Evolutionary conservation across 495 filamentous ascomycete species (phyloP).

Genomic region (Oidiodendron maius): DNA sequence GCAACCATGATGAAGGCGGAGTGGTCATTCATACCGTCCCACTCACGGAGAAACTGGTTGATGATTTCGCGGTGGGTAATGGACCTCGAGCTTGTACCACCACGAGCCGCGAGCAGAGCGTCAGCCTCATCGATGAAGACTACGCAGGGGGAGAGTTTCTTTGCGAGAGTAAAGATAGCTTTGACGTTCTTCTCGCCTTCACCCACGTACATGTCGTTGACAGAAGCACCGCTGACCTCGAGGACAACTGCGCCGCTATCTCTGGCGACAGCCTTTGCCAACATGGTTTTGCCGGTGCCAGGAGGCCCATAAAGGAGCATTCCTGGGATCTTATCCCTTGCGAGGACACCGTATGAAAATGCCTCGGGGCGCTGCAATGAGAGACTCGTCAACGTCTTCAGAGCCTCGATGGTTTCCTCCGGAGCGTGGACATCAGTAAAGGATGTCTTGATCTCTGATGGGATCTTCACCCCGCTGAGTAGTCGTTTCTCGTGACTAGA

Average conservation of each 20-base stretch:
- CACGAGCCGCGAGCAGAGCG: constrained; percentile 75
- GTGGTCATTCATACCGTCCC: constrained; percentile 86
- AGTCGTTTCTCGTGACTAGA: constrained; percentile 78
- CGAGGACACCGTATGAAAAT: constrained; percentile 91
- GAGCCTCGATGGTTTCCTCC: constrained; percentile 73
- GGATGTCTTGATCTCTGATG: constrained; percentile 74
- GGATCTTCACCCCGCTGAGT: constrained; percentile 73
- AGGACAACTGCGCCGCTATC: constrained; percentile 82
- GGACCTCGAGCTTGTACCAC: constrained; percentile 42
- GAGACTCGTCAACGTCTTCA: constrained; percentile 84
- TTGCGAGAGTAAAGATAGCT: constrained; percentile 85
- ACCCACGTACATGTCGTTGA: constrained; percentile 95
- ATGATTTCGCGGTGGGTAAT: constrained; percentile 82
- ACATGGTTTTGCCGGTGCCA: constrained; percentile 90
- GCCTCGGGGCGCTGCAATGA: constrained; percentile 87
- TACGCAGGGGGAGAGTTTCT: constrained; percentile 87
- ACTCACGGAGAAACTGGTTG: constrained; percentile 96
- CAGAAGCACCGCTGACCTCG: constrained; percentile 53
- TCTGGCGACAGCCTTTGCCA: constrained; percentile 94
- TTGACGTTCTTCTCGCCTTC: constrained; percentile 96
- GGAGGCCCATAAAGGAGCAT: constrained; percentile 91
- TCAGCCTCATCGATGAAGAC: constrained; percentile 98
- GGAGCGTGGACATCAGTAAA: constrained; percentile 82
- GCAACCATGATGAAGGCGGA: constrained; percentile 98
- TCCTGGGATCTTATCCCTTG: constrained; percentile 84